phyloP scores from a whole-genome alignment of 1,284 basidiomycete species.

The Meira miltonrushii region DNA sequence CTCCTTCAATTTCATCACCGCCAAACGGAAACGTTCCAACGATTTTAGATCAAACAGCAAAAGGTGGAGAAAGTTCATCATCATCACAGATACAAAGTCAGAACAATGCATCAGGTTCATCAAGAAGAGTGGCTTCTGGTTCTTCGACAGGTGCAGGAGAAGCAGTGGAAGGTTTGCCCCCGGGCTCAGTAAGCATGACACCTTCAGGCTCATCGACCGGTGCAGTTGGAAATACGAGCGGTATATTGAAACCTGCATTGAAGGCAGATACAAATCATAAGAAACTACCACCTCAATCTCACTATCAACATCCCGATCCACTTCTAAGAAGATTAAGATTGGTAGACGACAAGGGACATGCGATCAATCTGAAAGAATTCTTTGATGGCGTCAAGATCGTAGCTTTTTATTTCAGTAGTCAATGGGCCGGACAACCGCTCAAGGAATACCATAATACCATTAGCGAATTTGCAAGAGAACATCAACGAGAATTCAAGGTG shows the following conservation, averaged over 20 bases:
- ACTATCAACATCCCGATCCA: conserved; percentile 53
- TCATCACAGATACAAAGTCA: too few relatives aligned
- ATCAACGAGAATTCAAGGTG: conserved; percentile 51
- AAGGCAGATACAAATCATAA: conserved; percentile 41
- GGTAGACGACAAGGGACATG: conserved; percentile 40
- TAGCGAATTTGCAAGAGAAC: conserved; percentile 33
- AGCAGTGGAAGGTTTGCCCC: not conserved
- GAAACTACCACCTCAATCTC: conserved; percentile 36
- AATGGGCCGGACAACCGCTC: conserved; percentile 38
- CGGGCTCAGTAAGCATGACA: not conserved
- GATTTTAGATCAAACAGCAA: too few relatives aligned
- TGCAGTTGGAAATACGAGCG: not conserved
- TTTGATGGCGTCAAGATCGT: conserved; percentile 52
- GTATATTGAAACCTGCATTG: conserved; percentile 43
- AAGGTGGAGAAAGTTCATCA: too few relatives aligned
- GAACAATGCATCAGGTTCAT: not conserved
- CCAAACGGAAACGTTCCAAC: too few relatives aligned
- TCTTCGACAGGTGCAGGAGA: not conserved
- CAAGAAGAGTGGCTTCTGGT: not conserved
- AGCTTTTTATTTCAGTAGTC: conserved; percentile 52
- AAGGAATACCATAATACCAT: conserved; percentile 43
- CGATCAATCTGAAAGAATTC: conserved; percentile 39
- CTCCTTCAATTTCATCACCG: not conserved
- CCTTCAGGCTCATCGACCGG: not conserved
- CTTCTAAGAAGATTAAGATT: conserved; percentile 51